Conservation (phyloP, 257 asterid species). For the Craterostigma plantagineum region DNA sequence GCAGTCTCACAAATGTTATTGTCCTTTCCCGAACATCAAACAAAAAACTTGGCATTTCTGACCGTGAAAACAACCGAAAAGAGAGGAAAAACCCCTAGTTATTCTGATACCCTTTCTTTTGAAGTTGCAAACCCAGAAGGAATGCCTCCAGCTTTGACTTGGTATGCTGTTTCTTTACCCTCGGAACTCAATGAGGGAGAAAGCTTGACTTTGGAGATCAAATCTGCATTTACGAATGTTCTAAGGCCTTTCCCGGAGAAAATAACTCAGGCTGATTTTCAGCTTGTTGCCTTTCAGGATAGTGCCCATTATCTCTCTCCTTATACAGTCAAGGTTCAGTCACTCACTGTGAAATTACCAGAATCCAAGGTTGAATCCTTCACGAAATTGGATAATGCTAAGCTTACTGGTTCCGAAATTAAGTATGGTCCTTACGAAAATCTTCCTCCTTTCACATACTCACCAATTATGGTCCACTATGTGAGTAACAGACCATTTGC, state of each 20-base stretch:
- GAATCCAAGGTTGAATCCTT: slow-evolving; percentile 82
- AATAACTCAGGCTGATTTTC: slow-evolving; percentile 80
- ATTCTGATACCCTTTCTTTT: slow-evolving; percentile 32
- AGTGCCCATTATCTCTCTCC: slow-evolving; percentile 78
- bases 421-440: slow-evolving; percentile 88
- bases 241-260: slow-evolving; percentile 83
- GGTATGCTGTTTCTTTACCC: slow-evolving; percentile 61
- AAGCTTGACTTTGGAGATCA: slow-evolving; percentile 60
- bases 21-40: slow-evolving; percentile 52
- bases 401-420: slow-evolving; percentile 78
- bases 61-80: slow-evolving; percentile 33
- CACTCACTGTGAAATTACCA: slow-evolving; percentile 57
- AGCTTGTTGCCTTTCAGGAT: slow-evolving; percentile 71
- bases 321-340: slow-evolving; percentile 58
- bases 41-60: slow-evolving; percentile 48
- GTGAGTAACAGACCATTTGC: slow-evolving; percentile 59
- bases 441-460: slow-evolving; percentile 52
- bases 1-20: slow-evolving; percentile 44
- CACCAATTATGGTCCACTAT: slow-evolving; percentile 51
- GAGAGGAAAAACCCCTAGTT: slow-evolving; percentile 48
- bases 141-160: slow-evolving; percentile 47
- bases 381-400: slow-evolving; percentile 73
- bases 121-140: slow-evolving; percentile 38
- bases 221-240: slow-evolving; percentile 43
- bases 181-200: slow-evolving; percentile 58